These are phyloP conservation scores for Kalanchoe fedtschenkoi DNA, from an alignment of 164 flowering plant genomes.

Conservation along the genomic window DNA sequence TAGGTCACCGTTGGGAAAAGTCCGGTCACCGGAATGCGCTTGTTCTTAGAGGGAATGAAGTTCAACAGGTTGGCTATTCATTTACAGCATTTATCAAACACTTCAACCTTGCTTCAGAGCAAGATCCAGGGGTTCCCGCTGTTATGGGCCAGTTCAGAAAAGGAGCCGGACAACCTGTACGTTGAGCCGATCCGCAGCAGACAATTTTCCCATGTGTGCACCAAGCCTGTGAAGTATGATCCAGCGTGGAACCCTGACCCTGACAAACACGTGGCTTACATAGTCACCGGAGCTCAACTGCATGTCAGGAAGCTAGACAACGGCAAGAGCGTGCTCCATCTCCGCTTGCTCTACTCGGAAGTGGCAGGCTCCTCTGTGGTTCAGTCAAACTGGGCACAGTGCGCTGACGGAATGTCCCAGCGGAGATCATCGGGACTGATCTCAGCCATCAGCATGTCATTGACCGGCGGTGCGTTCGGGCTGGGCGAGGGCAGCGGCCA, in stretches of 20 bases:
- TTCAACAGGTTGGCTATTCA: conserved; percentile 69
- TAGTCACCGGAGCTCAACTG: conserved; percentile 78
- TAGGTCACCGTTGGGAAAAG: conserved; percentile 46
- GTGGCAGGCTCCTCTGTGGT: conserved; percentile 22
- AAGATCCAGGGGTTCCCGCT: conserved; percentile 16
- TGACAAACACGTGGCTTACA: conserved; percentile 22
- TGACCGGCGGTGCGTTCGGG: background rate
- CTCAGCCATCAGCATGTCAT: conserved; percentile 35
- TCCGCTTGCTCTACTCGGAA: conserved; percentile 44
- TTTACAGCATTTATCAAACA: conserved; percentile 51
- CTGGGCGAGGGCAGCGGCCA: conserved; percentile 11
- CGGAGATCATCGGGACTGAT: conserved; percentile 30
- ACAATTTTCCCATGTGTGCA: conserved; percentile 55
- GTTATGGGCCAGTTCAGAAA: conserved; percentile 38
- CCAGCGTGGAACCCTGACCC: conserved; percentile 24
- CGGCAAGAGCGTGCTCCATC: conserved; percentile 54
- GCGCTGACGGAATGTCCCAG: conserved; percentile 28
- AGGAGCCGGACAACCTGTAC: conserved; percentile 14
- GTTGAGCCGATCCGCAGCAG: conserved; percentile 40
- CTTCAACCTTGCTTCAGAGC: conserved; percentile 35
- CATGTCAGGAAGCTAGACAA: conserved; percentile 34
- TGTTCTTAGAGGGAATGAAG: conserved; percentile 69
- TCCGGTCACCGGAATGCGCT: conserved; percentile 75
- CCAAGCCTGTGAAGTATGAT: conserved; percentile 43
- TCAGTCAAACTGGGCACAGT: conserved; percentile 39